Evolutionary conservation across 1,284 basidiomycete genomes (phyloP).

Genomic region (Cryptococcus sp.): DNA sequence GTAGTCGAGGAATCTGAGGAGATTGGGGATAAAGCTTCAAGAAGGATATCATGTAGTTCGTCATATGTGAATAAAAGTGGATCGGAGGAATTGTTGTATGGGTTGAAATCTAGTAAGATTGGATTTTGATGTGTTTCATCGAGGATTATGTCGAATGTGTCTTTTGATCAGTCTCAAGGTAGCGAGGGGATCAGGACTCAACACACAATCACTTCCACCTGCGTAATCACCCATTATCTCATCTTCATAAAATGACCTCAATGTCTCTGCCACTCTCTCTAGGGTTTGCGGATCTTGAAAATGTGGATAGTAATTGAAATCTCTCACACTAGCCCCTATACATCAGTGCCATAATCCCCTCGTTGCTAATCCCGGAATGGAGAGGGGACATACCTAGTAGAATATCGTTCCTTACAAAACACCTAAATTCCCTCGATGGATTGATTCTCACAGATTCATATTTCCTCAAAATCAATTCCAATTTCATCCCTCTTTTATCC

Average conservation of each 20-base stretch:
- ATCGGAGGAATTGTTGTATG: slow-evolving; percentile 80
- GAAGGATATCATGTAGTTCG: slow-evolving; percentile 58
- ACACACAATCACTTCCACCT: slow-evolving; percentile 64
- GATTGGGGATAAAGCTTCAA: slow-evolving; percentile 18
- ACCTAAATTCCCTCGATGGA: slow-evolving; percentile 74
- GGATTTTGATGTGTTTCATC: slow-evolving; percentile 70
- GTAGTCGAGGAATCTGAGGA: background rate
- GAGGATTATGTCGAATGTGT: slow-evolving; percentile 80
- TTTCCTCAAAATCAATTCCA: slow-evolving; percentile 87
- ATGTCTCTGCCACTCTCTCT: slow-evolving; percentile 55
- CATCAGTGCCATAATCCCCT: background rate
- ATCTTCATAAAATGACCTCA: slow-evolving; percentile 64
- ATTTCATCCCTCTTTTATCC: slow-evolving; percentile 51
- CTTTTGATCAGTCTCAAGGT: slow-evolving; percentile 48
- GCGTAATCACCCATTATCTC: slow-evolving; percentile 62
- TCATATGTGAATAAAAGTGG: slow-evolving; percentile 78
- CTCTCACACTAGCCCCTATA: slow-evolving; percentile 80
- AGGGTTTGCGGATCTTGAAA: slow-evolving; percentile 62
- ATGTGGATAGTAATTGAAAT: slow-evolving; percentile 84
- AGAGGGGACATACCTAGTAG: slow-evolving; percentile 60
- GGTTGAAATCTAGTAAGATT: slow-evolving; percentile 86
- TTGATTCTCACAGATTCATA: slow-evolving; percentile 79
- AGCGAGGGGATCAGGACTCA: background rate
- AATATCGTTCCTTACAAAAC: slow-evolving; percentile 69
- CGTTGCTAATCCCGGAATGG: background rate